phyloP scores from a whole-genome alignment of 2,329 filamentous ascomycete genomes.

The Tolypocladium amazonense region DNA sequence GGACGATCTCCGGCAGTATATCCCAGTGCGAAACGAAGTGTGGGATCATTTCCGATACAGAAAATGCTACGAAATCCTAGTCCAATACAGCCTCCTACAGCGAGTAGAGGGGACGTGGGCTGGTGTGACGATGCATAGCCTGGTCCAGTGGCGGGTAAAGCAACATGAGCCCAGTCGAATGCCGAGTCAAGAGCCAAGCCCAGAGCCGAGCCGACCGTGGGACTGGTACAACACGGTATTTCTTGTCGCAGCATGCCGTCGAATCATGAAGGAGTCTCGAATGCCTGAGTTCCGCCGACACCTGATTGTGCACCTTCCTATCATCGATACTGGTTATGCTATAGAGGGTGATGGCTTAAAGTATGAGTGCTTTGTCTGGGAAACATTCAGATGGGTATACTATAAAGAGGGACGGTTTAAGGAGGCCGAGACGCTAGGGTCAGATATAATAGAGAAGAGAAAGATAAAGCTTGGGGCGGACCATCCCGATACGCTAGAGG shows the following conservation, averaged over 20 bases:
- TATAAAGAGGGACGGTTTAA: neutral
- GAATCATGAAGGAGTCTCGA: neutral
- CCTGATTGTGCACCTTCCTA: neutral
- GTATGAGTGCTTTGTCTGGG: neutral
- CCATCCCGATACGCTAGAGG: too few species aligned
- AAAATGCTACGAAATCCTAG: neutral
- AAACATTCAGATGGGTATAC: neutral
- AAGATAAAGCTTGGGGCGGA: too few species aligned
- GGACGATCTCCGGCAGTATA: neutral
- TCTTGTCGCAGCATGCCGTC: neutral
- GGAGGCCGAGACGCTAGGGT: too few species aligned
- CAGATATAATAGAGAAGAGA: too few species aligned
- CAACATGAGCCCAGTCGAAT: too few species aligned
- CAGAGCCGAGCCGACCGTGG: neutral
- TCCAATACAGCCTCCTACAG: neutral
- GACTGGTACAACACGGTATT: neutral
- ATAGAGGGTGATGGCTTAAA: neutral
- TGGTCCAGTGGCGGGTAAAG: neutral
- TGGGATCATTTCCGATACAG: neutral
- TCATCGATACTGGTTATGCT: neutral
- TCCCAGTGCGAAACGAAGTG: neutral
- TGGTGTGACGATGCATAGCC: neutral
- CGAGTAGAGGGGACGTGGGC: neutral
- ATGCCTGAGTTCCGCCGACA: neutral
- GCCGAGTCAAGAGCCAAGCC: too few species aligned